These are phyloP conservation scores for Aspergillus sp. DNA, from an alignment of 2,329 filamentous ascomycete species.

Conservation along the genomic window DNA sequence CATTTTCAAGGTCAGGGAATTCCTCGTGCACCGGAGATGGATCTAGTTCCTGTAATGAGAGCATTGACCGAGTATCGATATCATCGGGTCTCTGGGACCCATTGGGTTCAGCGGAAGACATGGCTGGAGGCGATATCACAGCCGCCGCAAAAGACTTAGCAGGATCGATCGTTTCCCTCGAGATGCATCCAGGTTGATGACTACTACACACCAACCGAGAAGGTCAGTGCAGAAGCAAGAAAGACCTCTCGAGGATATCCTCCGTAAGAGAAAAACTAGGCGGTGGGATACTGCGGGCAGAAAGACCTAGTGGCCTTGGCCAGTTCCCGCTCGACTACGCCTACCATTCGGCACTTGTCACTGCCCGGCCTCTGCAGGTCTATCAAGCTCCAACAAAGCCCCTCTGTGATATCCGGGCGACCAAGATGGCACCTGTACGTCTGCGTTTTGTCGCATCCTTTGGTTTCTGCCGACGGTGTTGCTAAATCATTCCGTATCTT, in stretches of 20 bases:
- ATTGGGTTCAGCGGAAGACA: slow-evolving; percentile 13
- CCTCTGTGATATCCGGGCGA: neutral
- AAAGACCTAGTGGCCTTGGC: neutral
- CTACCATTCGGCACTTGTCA: no score
- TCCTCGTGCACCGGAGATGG: slow-evolving; percentile 73
- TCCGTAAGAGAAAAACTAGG: neutral
- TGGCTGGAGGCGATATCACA: slow-evolving; percentile 5
- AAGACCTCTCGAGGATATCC: no score
- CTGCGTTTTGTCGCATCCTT: neutral
- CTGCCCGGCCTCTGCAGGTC: neutral
- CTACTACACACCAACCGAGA: no score
- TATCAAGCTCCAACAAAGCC: no score
- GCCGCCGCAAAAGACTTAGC: no score
- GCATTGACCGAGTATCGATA: slow-evolving; percentile 48
- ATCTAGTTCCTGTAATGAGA: slow-evolving; percentile 74
- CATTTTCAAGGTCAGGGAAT: slow-evolving; percentile 49
- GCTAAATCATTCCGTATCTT: neutral
- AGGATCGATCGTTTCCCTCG: no score
- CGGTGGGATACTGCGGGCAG: neutral
- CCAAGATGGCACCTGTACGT: slow-evolving; percentile 36
- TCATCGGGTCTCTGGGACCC: slow-evolving; percentile 25
- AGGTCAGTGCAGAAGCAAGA: no score
- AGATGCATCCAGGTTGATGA: no score
- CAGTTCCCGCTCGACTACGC: no score
- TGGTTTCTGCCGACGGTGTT: neutral